These are phyloP conservation scores for Lentinula raphanica DNA, from an alignment of 768 basidiomycete genomes.

Conservation along the genomic window DNA sequence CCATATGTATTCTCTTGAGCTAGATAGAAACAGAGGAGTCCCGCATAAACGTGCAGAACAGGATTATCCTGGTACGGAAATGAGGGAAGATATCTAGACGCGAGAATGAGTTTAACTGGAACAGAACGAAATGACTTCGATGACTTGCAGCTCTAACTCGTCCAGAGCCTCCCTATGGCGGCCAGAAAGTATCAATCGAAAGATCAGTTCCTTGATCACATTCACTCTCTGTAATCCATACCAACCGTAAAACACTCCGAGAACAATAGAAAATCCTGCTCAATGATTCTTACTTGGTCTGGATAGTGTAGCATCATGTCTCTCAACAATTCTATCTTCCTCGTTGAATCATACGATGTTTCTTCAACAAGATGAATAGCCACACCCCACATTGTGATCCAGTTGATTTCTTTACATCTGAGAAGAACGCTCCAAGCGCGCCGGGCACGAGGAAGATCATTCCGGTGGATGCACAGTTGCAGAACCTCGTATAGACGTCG, in stretches of 20 bases:
- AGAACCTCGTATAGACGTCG: constrained; percentile 71
- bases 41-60: constrained; percentile 77
- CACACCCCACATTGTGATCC: constrained; percentile 67
- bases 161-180: constrained; percentile 70
- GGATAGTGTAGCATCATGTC: constrained; percentile 67
- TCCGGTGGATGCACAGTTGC: constrained; percentile 63
- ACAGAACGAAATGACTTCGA: not conserved
- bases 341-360: constrained; percentile 19
- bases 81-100: constrained; percentile 71
- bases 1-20: constrained; percentile 32
- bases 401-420: constrained; percentile 73
- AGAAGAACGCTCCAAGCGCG: constrained; percentile 71
- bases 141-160: constrained; percentile 75
- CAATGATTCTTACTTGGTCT: constrained; percentile 47
- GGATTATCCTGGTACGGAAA: constrained; percentile 85
- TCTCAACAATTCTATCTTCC: constrained; percentile 55
- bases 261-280: not conserved
- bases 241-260: constrained; percentile 1
- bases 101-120: constrained; percentile 2
- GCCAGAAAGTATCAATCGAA: constrained; percentile 55
- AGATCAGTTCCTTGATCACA: constrained; percentile 71
- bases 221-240: constrained; percentile 51
- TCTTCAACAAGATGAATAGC: constrained; percentile 52
- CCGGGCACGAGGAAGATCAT: constrained; percentile 57
- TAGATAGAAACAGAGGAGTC: constrained; percentile 63